Base-by-base conservation (phyloP, 2,329 filamentous ascomycete genomes). In the Ramularia endophylla region DNA sequence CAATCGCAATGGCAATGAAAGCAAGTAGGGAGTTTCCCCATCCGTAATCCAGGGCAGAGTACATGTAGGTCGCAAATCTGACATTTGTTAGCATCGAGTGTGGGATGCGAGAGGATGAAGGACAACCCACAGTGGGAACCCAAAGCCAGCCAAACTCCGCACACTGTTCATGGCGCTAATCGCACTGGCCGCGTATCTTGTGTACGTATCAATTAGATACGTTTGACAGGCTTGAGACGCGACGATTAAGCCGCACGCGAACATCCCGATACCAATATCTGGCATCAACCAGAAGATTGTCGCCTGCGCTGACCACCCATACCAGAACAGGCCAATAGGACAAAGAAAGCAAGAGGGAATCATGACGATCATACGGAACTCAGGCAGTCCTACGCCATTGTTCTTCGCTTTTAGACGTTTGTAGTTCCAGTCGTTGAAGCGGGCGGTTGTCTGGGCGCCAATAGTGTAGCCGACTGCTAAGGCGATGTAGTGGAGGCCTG, bases 401-500 rank as follows among this genome's bases (percentile, higher is more conserved):
- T 46, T 44, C 20, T 47, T 49, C 6, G 30, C 32, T 12, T 27
- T 27, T 3, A 50, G 38, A 29, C 18, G n/a, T 5, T 38, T 41
- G 19, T 45, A 42, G 16, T 50, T 44, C 1, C 43, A 43, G 20
- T 54, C 51, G 12, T 40, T 47, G 19, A n/a, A 36, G 1, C 13
- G 13, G 4, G 40, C 36, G 16, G 38, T 36, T 15, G 46, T 42
- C 1, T 53, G 22, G 4, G 41, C 16, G 1, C 25, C 52, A 30
- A 53, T 43, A 27, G 53, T 36, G 33, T 49, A 50, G 5, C 51
- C 49, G 3, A 54, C 35, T n/a, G 49, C 51, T 12, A 52, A 20
- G 2, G 42, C 47, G 12, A 54, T 36, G 43, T 52, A 54, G 34
- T 56, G 54, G 29, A 57, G 41, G 3, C 52, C 50, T 6, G 54